These are phyloP conservation scores for Schizosaccharomyces octosporus DNA, from an alignment of 805 yeast species.

Conservation along the genomic window DNA sequence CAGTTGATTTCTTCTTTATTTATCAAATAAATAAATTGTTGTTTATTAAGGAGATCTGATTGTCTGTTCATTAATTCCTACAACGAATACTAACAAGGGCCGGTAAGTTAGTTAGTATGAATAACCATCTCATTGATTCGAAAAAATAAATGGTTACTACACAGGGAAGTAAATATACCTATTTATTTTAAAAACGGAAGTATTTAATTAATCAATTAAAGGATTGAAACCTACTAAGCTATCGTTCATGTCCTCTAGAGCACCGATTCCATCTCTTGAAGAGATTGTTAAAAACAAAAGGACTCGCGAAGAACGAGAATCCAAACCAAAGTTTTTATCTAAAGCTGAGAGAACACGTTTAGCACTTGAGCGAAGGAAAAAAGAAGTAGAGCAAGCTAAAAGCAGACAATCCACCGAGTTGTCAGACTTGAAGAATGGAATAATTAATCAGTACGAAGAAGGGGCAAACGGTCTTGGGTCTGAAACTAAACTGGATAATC, in stretches of 20 bases:
- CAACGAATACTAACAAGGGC: no score
- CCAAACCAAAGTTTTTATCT: slow-evolving; percentile 22
- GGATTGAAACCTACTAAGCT: not conserved
- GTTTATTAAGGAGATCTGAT: no score
- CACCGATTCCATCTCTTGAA: slow-evolving; percentile 10
- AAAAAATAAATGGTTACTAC: no score
- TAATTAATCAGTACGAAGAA: not conserved
- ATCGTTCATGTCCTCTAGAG: not conserved
- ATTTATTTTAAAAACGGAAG: not conserved
- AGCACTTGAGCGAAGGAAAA: slow-evolving; percentile 9
- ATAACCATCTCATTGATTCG: no score
- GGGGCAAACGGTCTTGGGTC: not conserved
- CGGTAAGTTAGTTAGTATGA: no score
- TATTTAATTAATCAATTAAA: not conserved
- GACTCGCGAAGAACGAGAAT: slow-evolving; percentile 6
- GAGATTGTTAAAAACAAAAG: slow-evolving; percentile 11
- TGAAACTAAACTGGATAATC: not conserved
- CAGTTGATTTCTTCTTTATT: no score
- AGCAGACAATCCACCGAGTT: slow-evolving; percentile 1
- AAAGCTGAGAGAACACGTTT: slow-evolving; percentile 21
- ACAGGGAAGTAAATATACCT: no score
- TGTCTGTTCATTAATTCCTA: no score
- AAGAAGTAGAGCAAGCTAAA: not conserved
- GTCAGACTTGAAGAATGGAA: slow-evolving; percentile 5
- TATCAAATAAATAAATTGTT: no score